phyloP scores from a whole-genome alignment of 257 asterid species.

The Verbascum thapsus region DNA sequence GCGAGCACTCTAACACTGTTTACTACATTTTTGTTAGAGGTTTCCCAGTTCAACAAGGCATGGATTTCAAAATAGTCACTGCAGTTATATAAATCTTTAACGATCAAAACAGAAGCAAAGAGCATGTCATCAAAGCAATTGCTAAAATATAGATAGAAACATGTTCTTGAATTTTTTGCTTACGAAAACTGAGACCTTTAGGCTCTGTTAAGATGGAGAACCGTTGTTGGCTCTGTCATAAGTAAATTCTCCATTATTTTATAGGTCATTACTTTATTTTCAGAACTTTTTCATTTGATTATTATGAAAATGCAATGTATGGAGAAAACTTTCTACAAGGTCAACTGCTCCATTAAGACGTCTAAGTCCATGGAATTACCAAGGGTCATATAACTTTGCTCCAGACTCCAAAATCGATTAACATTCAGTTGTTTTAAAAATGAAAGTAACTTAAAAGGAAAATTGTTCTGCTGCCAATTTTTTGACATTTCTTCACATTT shows the following conservation, averaged over 20 bases:
- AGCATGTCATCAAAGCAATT: background rate
- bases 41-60: slow-evolving; percentile 1
- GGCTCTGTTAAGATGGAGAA: slow-evolving; percentile 11
- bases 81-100: background rate
- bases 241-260: background rate
- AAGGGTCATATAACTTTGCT: background rate
- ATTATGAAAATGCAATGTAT: background rate
- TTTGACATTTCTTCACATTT: background rate
- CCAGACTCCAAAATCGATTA: background rate
- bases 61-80: background rate
- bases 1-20: background rate
- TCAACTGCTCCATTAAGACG: background rate
- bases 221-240: background rate
- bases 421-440: background rate
- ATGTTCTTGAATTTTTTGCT: background rate
- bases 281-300: background rate
- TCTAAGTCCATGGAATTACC: background rate
- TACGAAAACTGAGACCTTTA: background rate
- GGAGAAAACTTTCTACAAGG: background rate
- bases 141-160: slow-evolving; percentile 1
- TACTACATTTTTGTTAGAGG: background rate
- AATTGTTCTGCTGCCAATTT: background rate
- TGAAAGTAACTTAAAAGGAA: background rate
- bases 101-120: background rate
- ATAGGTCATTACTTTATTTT: background rate